Conservation (phyloP, 495 filamentous ascomycete species). For the Penicillium alfredii region DNA sequence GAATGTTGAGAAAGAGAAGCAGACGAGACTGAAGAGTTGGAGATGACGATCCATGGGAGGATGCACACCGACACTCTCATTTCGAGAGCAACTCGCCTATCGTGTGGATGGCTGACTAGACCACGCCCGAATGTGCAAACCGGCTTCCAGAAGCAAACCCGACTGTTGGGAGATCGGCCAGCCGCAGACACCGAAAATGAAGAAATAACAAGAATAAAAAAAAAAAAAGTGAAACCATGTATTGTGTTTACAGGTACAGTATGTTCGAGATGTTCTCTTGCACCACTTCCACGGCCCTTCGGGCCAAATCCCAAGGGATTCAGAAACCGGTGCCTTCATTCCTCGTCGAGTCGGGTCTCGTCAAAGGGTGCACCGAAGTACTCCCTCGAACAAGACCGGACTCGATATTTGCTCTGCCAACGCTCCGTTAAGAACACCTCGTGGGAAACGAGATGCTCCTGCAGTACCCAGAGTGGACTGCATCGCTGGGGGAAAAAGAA, state of each 20-base stretch:
- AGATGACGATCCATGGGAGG: conserved; percentile 5
- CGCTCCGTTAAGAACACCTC: conserved; percentile 65
- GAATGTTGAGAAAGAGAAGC: too few species aligned
- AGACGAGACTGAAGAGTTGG: too few species aligned
- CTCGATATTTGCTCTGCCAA: conserved; percentile 57
- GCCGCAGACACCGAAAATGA: too few species aligned
- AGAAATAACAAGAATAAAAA: conserved; percentile 1
- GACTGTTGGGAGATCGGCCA: too few species aligned
- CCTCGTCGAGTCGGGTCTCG: conserved; percentile 36
- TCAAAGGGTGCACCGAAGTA: not conserved
- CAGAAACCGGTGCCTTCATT: conserved; percentile 61
- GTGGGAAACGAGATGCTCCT: conserved; percentile 50
- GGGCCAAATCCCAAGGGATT: conserved; percentile 34
- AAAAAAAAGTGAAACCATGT: conserved; percentile 6
- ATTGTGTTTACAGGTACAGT: too few species aligned
- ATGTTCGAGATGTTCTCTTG: conserved; percentile 71
- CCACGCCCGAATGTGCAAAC: conserved; percentile 7
- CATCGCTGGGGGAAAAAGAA: conserved; percentile 50
- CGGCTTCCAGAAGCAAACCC: conserved; percentile 10
- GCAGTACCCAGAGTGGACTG: conserved; percentile 61
- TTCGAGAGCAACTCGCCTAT: not conserved
- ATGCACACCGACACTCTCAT: conserved; percentile 8
- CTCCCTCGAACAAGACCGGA: conserved; percentile 6
- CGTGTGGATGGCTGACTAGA: too few species aligned
- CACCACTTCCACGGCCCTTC: conserved; percentile 53